Percentiles rank a stretch among this genome's conserved stretches.
Conservation (phyloP, 2,329 filamentous ascomycete species). For the Cytospora mali region DNA sequence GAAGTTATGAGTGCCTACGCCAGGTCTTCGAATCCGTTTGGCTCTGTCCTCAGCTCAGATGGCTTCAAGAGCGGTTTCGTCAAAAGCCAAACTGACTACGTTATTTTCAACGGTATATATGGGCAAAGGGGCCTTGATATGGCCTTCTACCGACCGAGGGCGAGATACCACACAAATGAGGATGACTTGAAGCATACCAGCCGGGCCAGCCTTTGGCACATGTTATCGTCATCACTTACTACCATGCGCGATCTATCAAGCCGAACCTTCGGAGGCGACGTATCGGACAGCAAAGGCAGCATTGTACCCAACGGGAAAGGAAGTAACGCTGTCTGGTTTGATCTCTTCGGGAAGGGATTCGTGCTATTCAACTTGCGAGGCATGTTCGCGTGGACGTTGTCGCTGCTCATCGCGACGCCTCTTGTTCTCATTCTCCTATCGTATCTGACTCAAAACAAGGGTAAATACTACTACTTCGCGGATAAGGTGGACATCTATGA, state of each 20-base stretch:
- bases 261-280: slow-evolving; percentile 64
- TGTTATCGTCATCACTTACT: slow-evolving; percentile 81
- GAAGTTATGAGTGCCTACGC: slow-evolving; percentile 82
- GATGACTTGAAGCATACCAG: slow-evolving; percentile 83
- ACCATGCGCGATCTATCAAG: slow-evolving; percentile 74
- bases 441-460: slow-evolving; percentile 67
- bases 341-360: slow-evolving; percentile 80
- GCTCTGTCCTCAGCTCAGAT: slow-evolving; percentile 79
- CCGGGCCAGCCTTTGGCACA: slow-evolving; percentile 80
- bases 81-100: slow-evolving; percentile 86
- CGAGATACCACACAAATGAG: slow-evolving; percentile 87
- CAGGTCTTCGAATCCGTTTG: slow-evolving; percentile 74
- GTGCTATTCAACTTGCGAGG: slow-evolving; percentile 78
- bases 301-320: slow-evolving; percentile 69
- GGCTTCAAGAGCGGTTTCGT: slow-evolving; percentile 80
- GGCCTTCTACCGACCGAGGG: slow-evolving; percentile 84
- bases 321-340: slow-evolving; percentile 85
- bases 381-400: slow-evolving; percentile 85
- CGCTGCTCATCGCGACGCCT: slow-evolving; percentile 78
- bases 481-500: slow-evolving; percentile 58
- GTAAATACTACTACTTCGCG: slow-evolving; percentile 89
- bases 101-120: slow-evolving; percentile 74
- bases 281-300: slow-evolving; percentile 56
- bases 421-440: slow-evolving; percentile 71
- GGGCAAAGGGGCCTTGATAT: slow-evolving; percentile 89